phyloP scores from a whole-genome alignment of 768 basidiomycete species.

The Leccinum uliginosum region DNA sequence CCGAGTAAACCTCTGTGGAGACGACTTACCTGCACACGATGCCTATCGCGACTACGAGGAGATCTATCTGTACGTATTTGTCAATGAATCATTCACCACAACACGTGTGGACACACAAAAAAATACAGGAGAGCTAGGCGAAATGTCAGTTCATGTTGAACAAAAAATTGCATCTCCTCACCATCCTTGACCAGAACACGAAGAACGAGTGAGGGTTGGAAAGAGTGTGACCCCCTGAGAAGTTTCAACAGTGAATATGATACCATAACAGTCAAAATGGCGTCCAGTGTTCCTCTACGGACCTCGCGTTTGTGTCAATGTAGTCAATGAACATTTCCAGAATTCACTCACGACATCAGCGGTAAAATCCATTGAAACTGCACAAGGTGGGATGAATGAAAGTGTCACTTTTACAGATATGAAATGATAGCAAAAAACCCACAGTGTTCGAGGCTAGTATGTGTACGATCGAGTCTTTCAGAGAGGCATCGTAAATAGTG shows the following conservation, averaged over 20 bases:
- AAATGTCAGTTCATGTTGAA: background rate
- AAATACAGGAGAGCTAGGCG: background rate
- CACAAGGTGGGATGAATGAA: background rate
- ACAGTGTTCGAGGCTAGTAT: background rate
- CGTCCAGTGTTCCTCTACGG: conserved; percentile 1
- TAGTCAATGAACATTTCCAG: background rate
- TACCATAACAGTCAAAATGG: background rate
- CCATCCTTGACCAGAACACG: conserved; percentile 5
- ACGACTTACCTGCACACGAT: conserved; percentile 5
- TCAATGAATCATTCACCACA: background rate
- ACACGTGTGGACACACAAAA: background rate
- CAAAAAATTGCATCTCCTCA: conserved; percentile 1
- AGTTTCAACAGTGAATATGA: background rate
- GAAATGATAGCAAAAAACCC: background rate
- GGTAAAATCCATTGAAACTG: background rate
- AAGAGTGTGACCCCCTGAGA: background rate
- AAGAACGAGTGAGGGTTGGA: conserved; percentile 1
- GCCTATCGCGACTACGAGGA: background rate
- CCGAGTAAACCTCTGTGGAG: background rate
- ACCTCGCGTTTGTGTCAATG: background rate
- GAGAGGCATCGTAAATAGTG: background rate
- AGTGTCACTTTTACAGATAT: background rate
- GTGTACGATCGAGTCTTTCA: background rate
- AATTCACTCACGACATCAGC: background rate
- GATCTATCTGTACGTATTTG: background rate